A percentile compares a stretch with the other conserved stretches of the same genome.
Evolutionary conservation across 257 asterid genomes (phyloP).

Genomic region (Asclepias syriaca): DNA sequence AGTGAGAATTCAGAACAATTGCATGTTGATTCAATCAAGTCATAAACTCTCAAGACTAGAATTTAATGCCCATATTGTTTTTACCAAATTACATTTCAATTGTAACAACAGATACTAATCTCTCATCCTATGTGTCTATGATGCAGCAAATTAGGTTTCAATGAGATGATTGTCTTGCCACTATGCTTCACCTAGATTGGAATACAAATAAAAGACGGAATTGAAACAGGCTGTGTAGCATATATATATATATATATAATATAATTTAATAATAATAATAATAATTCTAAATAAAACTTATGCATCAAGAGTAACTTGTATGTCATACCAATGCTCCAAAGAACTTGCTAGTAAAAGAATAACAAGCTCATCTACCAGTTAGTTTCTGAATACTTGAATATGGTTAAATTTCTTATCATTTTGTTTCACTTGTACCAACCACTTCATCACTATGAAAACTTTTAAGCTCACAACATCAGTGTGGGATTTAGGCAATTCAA

Average conservation of each 20-base stretch:
- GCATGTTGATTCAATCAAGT: background rate
- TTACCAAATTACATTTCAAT: background rate
- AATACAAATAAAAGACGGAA: background rate
- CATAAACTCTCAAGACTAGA: background rate
- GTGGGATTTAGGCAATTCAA: background rate
- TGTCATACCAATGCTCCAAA: background rate
- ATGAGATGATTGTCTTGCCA: background rate
- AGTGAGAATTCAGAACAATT: background rate
- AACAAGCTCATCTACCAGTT: background rate
- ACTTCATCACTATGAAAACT: background rate
- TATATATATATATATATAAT: too few relatives aligned
- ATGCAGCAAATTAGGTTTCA: background rate
- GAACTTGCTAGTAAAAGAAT: background rate
- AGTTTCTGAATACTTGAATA: background rate
- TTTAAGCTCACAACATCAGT: background rate
- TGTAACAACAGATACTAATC: background rate
- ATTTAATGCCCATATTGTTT: background rate
- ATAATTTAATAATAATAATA: too few relatives aligned
- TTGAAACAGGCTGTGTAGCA: background rate
- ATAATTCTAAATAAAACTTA: background rate
- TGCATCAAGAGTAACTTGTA: background rate
- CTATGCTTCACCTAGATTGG: background rate
- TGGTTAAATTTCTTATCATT: background rate
- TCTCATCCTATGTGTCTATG: background rate
- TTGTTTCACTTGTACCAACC: background rate